These are phyloP conservation scores for Neophaeococcomyces aloes DNA, from an alignment of 2,329 filamentous ascomycete genomes.

Conservation along the genomic window DNA sequence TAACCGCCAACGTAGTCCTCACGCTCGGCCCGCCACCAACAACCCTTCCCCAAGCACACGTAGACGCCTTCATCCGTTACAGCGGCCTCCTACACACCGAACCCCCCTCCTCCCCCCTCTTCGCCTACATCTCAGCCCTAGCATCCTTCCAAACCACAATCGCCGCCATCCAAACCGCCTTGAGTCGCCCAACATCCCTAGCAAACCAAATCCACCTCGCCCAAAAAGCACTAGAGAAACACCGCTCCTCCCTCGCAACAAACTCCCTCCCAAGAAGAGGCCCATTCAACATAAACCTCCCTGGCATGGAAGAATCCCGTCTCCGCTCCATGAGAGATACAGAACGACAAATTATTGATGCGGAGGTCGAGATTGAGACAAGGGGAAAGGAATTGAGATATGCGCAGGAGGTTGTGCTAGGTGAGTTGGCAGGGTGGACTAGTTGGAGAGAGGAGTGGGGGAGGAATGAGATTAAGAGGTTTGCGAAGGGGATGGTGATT, in stretches of 20 bases:
- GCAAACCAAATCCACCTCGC: conserved; percentile 65
- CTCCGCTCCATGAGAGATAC: conserved; percentile 74
- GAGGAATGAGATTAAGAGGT: conserved; percentile 59
- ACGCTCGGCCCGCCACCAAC: conserved; percentile 38
- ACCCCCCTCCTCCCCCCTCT: conserved; percentile 59
- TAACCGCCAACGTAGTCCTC: conserved; percentile 38
- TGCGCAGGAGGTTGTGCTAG: conserved; percentile 85
- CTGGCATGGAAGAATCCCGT: conserved; percentile 68
- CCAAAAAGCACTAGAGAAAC: conserved; percentile 67
- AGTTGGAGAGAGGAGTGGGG: conserved; percentile 74
- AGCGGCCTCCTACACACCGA: conserved; percentile 51
- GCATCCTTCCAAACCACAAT: conserved; percentile 75
- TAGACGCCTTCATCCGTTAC: conserved; percentile 62
- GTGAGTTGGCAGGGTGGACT: conserved; percentile 88
- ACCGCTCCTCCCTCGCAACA: conserved; percentile 63
- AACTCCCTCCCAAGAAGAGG: conserved; percentile 34
- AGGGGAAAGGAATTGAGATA: conserved; percentile 77
- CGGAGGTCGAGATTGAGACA: conserved; percentile 58
- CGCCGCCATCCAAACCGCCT: conserved; percentile 65
- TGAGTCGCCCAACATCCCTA: conserved; percentile 67
- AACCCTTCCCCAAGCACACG: conserved; percentile 59
- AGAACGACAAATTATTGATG: conserved; percentile 64
- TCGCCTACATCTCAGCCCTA: conserved; percentile 63
- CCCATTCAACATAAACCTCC: conserved; percentile 35
- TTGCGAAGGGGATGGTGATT: conserved; percentile 69